Evolutionary conservation across 768 basidiomycete species (phyloP).

Genomic region (Tephrocybe sp.): DNA sequence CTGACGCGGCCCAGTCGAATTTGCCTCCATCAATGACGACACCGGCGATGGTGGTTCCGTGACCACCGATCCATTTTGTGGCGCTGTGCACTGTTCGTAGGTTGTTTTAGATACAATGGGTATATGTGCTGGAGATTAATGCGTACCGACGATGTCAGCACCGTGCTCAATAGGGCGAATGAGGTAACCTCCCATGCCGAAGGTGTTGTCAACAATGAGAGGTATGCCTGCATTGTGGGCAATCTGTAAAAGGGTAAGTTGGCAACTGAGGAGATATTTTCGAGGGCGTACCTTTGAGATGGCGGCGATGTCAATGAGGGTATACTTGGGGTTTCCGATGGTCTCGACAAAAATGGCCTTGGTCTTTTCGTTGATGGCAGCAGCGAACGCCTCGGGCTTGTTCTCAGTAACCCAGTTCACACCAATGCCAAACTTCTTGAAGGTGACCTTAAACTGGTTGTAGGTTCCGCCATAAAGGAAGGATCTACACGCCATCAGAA

Average conservation of each 20-base stretch:
- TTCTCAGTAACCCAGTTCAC: conserved; percentile 64
- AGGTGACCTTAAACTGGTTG: conserved; percentile 76
- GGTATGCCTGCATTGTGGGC: conserved; percentile 75
- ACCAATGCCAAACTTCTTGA: conserved; percentile 70
- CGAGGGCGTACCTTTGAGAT: conserved; percentile 56
- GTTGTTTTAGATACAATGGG: neutral
- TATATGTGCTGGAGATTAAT: neutral
- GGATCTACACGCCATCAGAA: conserved; percentile 35
- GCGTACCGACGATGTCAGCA: conserved; percentile 72
- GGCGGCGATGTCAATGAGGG: conserved; percentile 62
- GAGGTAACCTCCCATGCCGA: conserved; percentile 75
- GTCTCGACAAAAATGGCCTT: conserved; percentile 77
- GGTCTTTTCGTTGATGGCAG: conserved; percentile 75
- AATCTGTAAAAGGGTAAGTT: conserved; percentile 37
- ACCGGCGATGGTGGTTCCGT: conserved; percentile 79
- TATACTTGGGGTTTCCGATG: conserved; percentile 79
- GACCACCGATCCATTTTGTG: conserved; percentile 86
- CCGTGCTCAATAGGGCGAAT: conserved; percentile 71
- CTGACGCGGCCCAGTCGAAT: conserved; percentile 71
- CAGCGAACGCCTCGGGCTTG: conserved; percentile 58
- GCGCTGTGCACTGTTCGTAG: conserved; percentile 60
- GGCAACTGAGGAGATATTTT: neutral
- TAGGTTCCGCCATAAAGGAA: conserved; percentile 76
- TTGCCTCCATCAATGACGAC: conserved; percentile 73
- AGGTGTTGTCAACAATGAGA: conserved; percentile 81